Percentiles rank a stretch among this genome's conserved stretches.
Evolutionary conservation across 2,329 filamentous ascomycete species (phyloP).

Genomic region (Coniella vitis): DNA sequence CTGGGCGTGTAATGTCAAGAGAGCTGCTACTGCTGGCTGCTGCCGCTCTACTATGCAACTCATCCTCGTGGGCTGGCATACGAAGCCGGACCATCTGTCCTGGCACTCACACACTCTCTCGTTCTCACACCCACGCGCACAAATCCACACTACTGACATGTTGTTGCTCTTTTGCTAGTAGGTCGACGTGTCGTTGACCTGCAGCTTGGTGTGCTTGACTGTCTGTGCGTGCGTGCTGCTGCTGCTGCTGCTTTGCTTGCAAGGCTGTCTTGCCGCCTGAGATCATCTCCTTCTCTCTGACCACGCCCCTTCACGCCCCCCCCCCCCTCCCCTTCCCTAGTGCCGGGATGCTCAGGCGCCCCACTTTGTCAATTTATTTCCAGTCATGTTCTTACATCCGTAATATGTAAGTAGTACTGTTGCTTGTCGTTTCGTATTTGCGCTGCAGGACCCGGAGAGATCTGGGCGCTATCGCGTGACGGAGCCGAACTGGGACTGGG

Average conservation of each 20-base stretch:
- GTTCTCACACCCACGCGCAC: neutral
- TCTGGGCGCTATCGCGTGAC: slow-evolving; percentile 9
- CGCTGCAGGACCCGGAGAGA: neutral
- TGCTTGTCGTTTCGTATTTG: slow-evolving; percentile 12
- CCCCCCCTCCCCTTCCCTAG: neutral
- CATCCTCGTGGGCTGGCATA: neutral
- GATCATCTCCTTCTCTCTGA: neutral
- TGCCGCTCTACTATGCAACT: neutral
- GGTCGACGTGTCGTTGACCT: neutral
- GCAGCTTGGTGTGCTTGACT: too few species aligned
- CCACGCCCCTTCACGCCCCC: neutral
- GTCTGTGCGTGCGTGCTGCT: neutral
- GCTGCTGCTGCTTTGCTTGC: neutral
- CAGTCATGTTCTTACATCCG: neutral
- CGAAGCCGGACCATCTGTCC: neutral
- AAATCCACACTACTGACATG: neutral
- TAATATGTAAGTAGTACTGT: neutral
- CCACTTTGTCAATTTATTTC: neutral
- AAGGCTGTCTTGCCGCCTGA: neutral
- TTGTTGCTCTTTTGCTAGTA: neutral
- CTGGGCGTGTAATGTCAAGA: too few species aligned
- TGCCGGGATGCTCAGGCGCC: slow-evolving; percentile 3
- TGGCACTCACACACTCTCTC: neutral
- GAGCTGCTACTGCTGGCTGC: too few species aligned
- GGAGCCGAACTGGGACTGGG: too few species aligned